Conservation (phyloP, 352 stramenopile genomes). For the Globisporangium orthogonon region DNA sequence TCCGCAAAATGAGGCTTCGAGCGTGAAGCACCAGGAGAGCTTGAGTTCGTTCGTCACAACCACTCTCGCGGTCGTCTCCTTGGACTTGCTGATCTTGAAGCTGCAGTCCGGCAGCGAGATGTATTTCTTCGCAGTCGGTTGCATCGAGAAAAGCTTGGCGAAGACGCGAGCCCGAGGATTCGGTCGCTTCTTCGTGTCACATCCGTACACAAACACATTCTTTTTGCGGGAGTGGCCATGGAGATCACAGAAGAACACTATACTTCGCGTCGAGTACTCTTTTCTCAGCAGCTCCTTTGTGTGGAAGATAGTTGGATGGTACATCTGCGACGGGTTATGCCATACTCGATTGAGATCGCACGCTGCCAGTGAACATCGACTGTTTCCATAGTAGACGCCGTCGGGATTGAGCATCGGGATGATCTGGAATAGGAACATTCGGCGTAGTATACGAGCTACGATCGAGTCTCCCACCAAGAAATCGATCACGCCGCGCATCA, state of each 20-base stretch:
- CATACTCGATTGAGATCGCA: conserved; percentile 89
- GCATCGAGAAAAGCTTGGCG: conserved; percentile 55
- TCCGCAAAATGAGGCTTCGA: conserved; percentile 87
- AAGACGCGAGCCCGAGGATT: conserved; percentile 72
- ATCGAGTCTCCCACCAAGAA: conserved; percentile 73
- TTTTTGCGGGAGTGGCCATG: conserved; percentile 92
- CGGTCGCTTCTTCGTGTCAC: conserved; percentile 84
- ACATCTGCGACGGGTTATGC: conserved; percentile 50
- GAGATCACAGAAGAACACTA: conserved; percentile 88
- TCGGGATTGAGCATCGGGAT: conserved; percentile 94
- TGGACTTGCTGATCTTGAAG: conserved; percentile 78
- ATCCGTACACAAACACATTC: conserved; percentile 95
- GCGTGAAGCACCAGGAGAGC: conserved; percentile 74
- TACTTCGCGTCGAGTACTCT: conserved; percentile 38
- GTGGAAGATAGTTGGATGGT: conserved; percentile 88
- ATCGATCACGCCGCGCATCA: conserved; percentile 91
- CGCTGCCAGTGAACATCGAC: conserved; percentile 76
- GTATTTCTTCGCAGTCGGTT: conserved; percentile 61
- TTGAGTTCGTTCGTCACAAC: conserved; percentile 77
- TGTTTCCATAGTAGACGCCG: conserved; percentile 91
- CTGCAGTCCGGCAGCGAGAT: conserved; percentile 66
- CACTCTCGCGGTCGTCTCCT: conserved; percentile 76
- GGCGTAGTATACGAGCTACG: conserved; percentile 60
- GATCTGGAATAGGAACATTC: conserved; percentile 90
- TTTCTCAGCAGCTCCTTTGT: conserved; percentile 75